These are phyloP conservation scores for Elymus sibiricus DNA, from an alignment of 176 grass and related monocot genomes.

Conservation along the genomic window DNA sequence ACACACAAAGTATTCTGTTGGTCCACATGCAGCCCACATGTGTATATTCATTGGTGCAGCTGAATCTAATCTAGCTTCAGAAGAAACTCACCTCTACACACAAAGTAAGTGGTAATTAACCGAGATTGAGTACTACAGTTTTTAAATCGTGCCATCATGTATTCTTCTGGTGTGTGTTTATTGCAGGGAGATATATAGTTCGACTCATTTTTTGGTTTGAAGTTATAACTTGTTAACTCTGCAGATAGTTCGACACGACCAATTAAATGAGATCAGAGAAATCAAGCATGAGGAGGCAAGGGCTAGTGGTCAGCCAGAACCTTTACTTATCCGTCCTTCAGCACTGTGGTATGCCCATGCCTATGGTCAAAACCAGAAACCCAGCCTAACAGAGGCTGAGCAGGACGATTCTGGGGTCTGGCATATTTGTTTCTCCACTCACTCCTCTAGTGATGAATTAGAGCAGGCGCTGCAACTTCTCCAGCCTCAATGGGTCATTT, in stretches of 20 bases:
- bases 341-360: slow-evolving; percentile 70
- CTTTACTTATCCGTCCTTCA: slow-evolving; percentile 79
- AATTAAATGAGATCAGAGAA: slow-evolving; percentile 51
- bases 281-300: slow-evolving; percentile 40
- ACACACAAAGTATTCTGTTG: too few species aligned
- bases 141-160: too few species aligned
- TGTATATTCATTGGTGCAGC: too few species aligned
- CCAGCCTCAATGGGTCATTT: slow-evolving; percentile 84
- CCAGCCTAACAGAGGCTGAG: slow-evolving; percentile 55
- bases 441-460: slow-evolving; percentile 75
- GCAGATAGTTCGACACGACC: slow-evolving; percentile 56
- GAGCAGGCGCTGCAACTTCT: slow-evolving; percentile 72
- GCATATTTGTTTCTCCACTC: slow-evolving; percentile 88
- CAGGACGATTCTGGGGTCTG: slow-evolving; percentile 69
- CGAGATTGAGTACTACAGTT: too few species aligned
- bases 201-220: neutral
- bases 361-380: slow-evolving; percentile 30
- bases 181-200: neutral
- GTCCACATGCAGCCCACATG: too few species aligned
- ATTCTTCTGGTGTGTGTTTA: too few species aligned
- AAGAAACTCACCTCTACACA: too few species aligned
- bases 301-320: slow-evolving; percentile 48
- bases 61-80: too few species aligned
- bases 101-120: too few species aligned
- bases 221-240: neutral